phyloP scores from a whole-genome alignment of 2,329 filamentous ascomycete genomes.

The Volutella citrinella region DNA sequence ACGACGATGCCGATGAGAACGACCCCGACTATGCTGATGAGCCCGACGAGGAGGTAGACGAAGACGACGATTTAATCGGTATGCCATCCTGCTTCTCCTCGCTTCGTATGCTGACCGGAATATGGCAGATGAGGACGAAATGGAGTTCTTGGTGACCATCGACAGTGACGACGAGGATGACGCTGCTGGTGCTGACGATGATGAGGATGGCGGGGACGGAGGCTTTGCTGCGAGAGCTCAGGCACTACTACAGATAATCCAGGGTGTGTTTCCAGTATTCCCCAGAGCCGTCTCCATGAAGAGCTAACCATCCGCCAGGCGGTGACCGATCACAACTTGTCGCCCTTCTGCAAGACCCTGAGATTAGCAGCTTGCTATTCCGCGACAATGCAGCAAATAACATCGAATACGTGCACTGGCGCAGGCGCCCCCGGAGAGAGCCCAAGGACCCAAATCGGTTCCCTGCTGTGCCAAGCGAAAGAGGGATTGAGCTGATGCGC shows the following conservation, averaged over 20 bases:
- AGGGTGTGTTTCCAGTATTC: not conserved
- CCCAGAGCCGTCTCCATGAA: not conserved
- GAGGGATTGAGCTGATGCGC: slow-evolving; percentile 75
- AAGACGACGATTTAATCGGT: slow-evolving; percentile 10
- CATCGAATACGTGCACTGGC: slow-evolving; percentile 35
- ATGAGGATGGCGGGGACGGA: not conserved
- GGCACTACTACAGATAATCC: not conserved
- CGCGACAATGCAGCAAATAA: slow-evolving; percentile 37
- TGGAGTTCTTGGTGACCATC: not conserved
- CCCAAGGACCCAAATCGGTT: slow-evolving; percentile 58
- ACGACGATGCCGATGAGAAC: slow-evolving; percentile 32
- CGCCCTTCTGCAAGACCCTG: slow-evolving; percentile 37
- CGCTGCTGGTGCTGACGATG: slow-evolving; percentile 17
- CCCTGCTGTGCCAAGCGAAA: slow-evolving; percentile 79
- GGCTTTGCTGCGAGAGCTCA: too few species aligned
- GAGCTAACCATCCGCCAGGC: too few species aligned
- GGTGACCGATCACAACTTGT: slow-evolving; percentile 32
- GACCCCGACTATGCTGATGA: slow-evolving; percentile 24
- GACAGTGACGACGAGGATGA: slow-evolving; percentile 20
- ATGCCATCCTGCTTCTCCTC: too few species aligned
- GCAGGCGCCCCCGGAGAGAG: slow-evolving; percentile 40
- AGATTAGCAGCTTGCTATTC: slow-evolving; percentile 35
- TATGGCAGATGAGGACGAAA: not conserved
- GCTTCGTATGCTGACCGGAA: too few species aligned
- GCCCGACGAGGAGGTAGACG: slow-evolving; percentile 24